A percentile compares a stretch with the other conserved stretches of the same genome.
phyloP scores from a whole-genome alignment of 148 eudicot genomes.

The Simmondsia chinensis region DNA sequence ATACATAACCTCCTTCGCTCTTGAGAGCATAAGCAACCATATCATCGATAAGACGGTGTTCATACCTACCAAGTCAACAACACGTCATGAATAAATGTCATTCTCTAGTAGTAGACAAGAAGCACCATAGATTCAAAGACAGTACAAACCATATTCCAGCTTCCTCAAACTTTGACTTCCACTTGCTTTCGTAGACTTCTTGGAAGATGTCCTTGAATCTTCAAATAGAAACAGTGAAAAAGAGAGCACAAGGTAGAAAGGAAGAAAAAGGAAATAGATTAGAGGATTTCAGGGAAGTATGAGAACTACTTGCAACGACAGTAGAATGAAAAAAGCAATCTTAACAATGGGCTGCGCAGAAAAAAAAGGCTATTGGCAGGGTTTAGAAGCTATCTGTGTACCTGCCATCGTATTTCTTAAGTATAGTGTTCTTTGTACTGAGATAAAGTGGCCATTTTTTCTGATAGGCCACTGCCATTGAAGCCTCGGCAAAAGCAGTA shows the following conservation, averaged over 20 bases:
- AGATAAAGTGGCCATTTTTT: constrained; percentile 96
- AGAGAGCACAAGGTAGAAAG: too few species aligned
- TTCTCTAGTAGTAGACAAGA: too few species aligned
- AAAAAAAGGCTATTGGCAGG: too few species aligned
- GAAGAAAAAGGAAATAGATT: neutral
- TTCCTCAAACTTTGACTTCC: constrained; percentile 72
- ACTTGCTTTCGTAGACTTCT: constrained; percentile 75
- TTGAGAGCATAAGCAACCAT: constrained; percentile 98
- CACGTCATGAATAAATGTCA: neutral
- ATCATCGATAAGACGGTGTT: constrained; percentile 94
- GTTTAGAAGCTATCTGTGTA: constrained; percentile 6
- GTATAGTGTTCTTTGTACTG: constrained; percentile 93
- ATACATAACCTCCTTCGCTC: constrained; percentile 94
- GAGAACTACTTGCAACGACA: too few species aligned
- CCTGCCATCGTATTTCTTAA: constrained; percentile 95
- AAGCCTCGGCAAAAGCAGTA: constrained; percentile 82
- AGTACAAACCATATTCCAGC: constrained; percentile 79
- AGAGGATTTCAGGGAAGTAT: too few species aligned
- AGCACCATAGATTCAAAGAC: neutral
- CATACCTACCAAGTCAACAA: constrained; percentile 51
- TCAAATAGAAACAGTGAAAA: constrained; percentile 1
- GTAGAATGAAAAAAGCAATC: neutral
- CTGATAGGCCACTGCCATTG: constrained; percentile 74
- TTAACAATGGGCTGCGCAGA: neutral
- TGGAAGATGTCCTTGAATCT: constrained; percentile 95